Conservation (phyloP, 2,329 filamentous ascomycete genomes). For the Aureobasidium zeae region DNA sequence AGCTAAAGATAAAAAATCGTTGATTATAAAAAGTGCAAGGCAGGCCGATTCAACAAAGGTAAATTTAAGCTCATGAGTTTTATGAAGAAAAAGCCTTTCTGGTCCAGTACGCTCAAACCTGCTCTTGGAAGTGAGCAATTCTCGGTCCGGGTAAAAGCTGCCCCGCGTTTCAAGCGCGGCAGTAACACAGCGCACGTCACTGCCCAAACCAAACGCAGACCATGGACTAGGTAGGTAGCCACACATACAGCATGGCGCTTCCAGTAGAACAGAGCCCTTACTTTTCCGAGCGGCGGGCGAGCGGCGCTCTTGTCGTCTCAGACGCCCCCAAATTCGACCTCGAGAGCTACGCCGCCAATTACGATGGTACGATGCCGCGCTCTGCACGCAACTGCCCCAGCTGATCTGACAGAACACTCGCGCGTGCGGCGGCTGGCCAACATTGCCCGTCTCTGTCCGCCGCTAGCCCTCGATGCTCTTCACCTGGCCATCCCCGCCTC, state of each 20-base stretch:
- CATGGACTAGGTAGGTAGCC: too few species aligned
- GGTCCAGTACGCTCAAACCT: too few species aligned
- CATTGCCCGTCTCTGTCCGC: slow-evolving; percentile 69
- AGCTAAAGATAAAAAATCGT: too few species aligned
- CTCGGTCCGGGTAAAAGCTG: too few species aligned
- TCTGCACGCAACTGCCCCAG: background rate
- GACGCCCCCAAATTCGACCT: slow-evolving; percentile 55
- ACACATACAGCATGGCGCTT: slow-evolving; percentile 15
- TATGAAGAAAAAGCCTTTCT: too few species aligned
- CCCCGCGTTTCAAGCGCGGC: too few species aligned
- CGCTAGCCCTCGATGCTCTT: slow-evolving; percentile 70
- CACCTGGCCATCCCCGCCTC: slow-evolving; percentile 68
- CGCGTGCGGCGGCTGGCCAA: slow-evolving; percentile 70
- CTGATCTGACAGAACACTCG: slow-evolving; percentile 74
- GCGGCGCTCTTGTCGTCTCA: slow-evolving; percentile 15
- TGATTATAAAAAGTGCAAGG: too few species aligned
- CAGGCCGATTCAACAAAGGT: too few species aligned
- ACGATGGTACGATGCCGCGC: slow-evolving; percentile 51
- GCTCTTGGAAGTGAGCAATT: too few species aligned
- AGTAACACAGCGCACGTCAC: too few species aligned
- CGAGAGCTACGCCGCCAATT: slow-evolving; percentile 83
- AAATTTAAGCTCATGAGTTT: too few species aligned
- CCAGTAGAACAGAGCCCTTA: slow-evolving; percentile 17
- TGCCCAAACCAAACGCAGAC: too few species aligned
- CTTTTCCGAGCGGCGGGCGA: slow-evolving; percentile 13